phyloP scores from a whole-genome alignment of 306 rosid genomes.

The Geum urbanum region DNA sequence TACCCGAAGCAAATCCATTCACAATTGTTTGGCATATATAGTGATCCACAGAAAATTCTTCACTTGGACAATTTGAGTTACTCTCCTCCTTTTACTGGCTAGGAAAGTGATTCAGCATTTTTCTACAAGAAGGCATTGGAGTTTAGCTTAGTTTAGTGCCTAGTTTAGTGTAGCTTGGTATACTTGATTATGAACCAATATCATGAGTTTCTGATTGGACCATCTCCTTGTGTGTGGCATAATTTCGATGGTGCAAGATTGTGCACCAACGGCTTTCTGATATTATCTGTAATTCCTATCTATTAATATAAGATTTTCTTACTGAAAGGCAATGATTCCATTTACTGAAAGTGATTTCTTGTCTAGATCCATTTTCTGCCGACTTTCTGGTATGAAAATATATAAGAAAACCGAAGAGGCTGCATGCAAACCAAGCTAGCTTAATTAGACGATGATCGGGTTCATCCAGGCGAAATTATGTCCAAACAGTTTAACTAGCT shows the following conservation, averaged over 20 bases:
- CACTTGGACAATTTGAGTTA: neutral
- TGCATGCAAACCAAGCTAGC: neutral
- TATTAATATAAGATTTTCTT: neutral
- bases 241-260: neutral
- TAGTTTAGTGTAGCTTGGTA: neutral
- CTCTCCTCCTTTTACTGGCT: neutral
- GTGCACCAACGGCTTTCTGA: neutral
- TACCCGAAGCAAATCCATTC: neutral
- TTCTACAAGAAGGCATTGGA: neutral
- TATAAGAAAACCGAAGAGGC: no score
- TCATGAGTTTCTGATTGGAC: neutral
- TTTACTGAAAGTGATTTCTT: neutral
- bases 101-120: neutral
- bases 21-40: neutral
- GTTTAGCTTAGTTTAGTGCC: neutral
- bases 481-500: neutral
- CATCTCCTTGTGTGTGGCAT: neutral
- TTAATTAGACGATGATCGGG: neutral
- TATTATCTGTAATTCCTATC: neutral
- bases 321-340: neutral
- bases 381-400: no score
- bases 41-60: conserved; percentile 1
- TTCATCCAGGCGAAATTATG: neutral
- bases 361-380: neutral
- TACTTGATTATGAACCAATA: neutral